phyloP scores from a whole-genome alignment of 352 stramenopile species.

The Phytophthora pisi region DNA sequence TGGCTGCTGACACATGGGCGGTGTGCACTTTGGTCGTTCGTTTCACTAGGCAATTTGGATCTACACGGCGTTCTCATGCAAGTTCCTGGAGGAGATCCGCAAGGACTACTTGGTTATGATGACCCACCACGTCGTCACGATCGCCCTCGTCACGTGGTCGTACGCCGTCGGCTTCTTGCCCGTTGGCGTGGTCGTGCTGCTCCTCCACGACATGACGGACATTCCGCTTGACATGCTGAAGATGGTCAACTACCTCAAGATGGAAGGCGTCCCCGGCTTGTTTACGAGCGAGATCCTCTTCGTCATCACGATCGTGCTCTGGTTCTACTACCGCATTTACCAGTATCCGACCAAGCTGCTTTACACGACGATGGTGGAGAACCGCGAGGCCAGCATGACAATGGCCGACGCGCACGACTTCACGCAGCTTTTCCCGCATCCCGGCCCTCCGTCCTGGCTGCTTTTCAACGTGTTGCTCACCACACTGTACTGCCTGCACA shows the following conservation, averaged over 20 bases:
- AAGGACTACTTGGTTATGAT: constrained; percentile 93
- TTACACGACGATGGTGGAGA: constrained; percentile 78
- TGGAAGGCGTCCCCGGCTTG: constrained; percentile 71
- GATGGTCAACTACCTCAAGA: constrained; percentile 91
- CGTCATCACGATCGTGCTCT: constrained; percentile 61
- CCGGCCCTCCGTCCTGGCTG: constrained; percentile 80
- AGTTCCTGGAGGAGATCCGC: constrained; percentile 88
- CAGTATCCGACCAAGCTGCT: constrained; percentile 84
- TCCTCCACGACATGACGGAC: constrained; percentile 89
- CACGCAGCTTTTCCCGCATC: constrained; percentile 65
- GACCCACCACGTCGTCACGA: constrained; percentile 89
- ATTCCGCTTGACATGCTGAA: constrained; percentile 90
- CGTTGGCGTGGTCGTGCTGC: constrained; percentile 82
- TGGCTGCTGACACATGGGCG: background rate
- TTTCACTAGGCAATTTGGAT: constrained; percentile 83
- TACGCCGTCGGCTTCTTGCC: constrained; percentile 83
- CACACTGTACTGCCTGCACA: constrained; percentile 79
- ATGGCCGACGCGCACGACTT: constrained; percentile 74
- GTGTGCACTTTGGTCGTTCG: background rate
- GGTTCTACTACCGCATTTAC: constrained; percentile 90
- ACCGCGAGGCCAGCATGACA: constrained; percentile 76
- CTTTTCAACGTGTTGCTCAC: constrained; percentile 83
- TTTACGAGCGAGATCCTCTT: constrained; percentile 85
- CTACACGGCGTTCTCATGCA: constrained; percentile 90
- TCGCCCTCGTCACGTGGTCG: constrained; percentile 85